phyloP scores from a whole-genome alignment of 805 yeast species.

The Metschnikowia aberdeeniae region DNA sequence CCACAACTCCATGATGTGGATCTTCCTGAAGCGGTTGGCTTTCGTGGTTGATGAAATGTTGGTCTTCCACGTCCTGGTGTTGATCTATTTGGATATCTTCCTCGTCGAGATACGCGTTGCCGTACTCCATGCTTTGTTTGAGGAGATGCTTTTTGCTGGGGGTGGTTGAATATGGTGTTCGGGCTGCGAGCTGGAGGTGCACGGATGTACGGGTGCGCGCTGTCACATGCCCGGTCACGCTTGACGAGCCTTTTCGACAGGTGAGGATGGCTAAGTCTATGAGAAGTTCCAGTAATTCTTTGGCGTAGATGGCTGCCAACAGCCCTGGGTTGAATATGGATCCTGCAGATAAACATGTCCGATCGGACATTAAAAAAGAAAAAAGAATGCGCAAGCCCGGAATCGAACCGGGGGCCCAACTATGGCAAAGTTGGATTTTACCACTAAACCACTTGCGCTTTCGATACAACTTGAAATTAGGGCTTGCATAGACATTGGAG shows the following conservation, averaged over 20 bases:
- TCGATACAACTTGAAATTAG: neutral
- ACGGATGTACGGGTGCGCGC: constrained; percentile 4
- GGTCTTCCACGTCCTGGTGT: constrained; percentile 19
- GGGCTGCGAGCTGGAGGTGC: constrained; percentile 1
- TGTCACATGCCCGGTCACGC: neutral
- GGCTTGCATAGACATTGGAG: neutral
- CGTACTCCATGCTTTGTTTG: constrained; percentile 20
- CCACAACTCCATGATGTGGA: constrained; percentile 24
- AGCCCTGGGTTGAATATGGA: no score
- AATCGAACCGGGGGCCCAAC: constrained; percentile 23
- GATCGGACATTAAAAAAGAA: neutral
- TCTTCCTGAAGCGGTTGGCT: constrained; percentile 4
- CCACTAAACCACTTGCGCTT: constrained; percentile 22
- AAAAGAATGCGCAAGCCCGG: constrained; percentile 21
- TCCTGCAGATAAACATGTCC: neutral
- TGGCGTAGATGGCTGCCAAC: no score
- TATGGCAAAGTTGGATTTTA: constrained; percentile 21
- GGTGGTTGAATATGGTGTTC: neutral
- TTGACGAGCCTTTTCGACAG: neutral
- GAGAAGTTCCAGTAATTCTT: no score
- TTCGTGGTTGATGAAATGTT: constrained; percentile 9
- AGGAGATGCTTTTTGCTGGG: no score
- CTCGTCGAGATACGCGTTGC: constrained; percentile 27
- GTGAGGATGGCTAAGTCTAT: neutral
- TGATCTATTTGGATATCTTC: constrained; percentile 23